These are phyloP conservation scores for Neostapfia colusana DNA, from an alignment of 176 grass and related monocot species.

Conservation along the genomic window DNA sequence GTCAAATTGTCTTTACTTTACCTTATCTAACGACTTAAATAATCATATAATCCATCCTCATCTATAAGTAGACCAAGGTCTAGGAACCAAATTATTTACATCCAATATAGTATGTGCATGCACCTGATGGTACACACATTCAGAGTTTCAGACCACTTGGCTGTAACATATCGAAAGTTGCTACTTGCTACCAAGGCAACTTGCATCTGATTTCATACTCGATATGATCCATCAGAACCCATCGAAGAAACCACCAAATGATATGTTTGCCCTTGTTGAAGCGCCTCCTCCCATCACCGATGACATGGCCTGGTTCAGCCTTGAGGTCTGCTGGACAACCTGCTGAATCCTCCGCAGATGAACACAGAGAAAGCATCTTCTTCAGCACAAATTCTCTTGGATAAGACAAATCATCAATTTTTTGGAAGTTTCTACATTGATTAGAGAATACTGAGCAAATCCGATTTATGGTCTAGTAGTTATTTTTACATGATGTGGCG, in stretches of 20 bases:
- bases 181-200: slow-evolving; percentile 20
- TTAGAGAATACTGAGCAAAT: too few relatives aligned
- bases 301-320: slow-evolving; percentile 87
- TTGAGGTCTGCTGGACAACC: slow-evolving; percentile 73
- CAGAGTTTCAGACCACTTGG: slow-evolving; percentile 25
- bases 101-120: slow-evolving; percentile 14
- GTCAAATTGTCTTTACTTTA: too few relatives aligned
- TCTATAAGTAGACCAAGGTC: slow-evolving; percentile 4
- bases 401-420: background rate
- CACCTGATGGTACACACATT: background rate
- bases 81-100: slow-evolving; percentile 47
- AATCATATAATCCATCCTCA: slow-evolving; percentile 23
- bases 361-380: slow-evolving; percentile 32
- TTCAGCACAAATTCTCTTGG: background rate
- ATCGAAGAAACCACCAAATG: slow-evolving; percentile 77
- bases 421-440: too few relatives aligned
- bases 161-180: too few relatives aligned
- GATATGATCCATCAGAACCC: slow-evolving; percentile 46
- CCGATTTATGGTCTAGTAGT: background rate
- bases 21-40: background rate
- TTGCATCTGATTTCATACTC: background rate
- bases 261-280: slow-evolving; percentile 67
- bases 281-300: slow-evolving; percentile 61
- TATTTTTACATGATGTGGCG: background rate
- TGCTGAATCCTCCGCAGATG: slow-evolving; percentile 77